These are phyloP conservation scores for Ceratocystis harringtonii DNA, from an alignment of 2,329 filamentous ascomycete species.

Conservation along the genomic window DNA sequence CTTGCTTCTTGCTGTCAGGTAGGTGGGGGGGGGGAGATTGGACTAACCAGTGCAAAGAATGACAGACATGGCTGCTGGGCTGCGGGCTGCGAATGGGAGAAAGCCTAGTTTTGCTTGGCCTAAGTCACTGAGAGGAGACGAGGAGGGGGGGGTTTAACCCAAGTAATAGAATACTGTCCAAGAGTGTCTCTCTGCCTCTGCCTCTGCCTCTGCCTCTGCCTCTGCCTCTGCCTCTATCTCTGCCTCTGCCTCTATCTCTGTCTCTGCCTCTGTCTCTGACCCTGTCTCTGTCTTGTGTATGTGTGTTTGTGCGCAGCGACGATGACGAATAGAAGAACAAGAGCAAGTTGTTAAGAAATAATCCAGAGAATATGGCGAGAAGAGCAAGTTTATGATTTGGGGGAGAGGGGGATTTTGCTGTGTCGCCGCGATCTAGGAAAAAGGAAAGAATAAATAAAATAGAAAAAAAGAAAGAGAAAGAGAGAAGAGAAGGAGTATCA, in stretches of 20 bases:
- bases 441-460: not conserved
- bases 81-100: not conserved
- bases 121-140: not conserved
- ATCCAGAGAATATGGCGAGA: not conserved
- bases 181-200: not conserved
- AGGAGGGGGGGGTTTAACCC: not conserved
- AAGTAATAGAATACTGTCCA: not conserved
- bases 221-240: too few species aligned
- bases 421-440: not conserved
- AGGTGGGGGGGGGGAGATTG: not conserved
- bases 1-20: not conserved
- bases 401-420: not conserved
- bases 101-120: not conserved
- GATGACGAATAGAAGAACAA: too few species aligned
- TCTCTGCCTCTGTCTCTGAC: too few species aligned
- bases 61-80: slow-evolving; percentile 36
- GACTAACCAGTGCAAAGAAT: slow-evolving; percentile 45
- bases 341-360: not conserved
- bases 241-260: too few species aligned
- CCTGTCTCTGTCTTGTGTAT: too few species aligned
- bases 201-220: too few species aligned
- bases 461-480: not conserved
- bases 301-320: too few species aligned
- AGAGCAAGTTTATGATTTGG: not conserved
- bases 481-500: not conserved